Conservation (phyloP, 805 yeast genomes). For the Sugiyamaella lignohabitans region DNA sequence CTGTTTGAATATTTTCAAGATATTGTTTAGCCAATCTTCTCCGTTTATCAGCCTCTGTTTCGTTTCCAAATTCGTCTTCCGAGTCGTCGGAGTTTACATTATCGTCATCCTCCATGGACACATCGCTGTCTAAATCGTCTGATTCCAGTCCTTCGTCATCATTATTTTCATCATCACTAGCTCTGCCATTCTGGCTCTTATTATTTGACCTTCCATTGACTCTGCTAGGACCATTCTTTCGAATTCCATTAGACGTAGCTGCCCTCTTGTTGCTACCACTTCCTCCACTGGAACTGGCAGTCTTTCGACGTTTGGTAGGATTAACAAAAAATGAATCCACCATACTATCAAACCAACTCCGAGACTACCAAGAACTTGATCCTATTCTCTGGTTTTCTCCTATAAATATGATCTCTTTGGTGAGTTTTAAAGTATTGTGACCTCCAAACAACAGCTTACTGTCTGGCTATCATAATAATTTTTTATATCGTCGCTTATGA, state of each 20-base stretch:
- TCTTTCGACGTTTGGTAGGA: slow-evolving; percentile 24
- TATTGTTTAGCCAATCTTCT: slow-evolving; percentile 92
- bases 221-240: slow-evolving; percentile 1
- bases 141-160: slow-evolving; percentile 15
- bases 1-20: slow-evolving; percentile 65
- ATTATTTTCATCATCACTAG: slow-evolving; percentile 23
- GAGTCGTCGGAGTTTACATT: slow-evolving; percentile 20
- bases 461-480: too few species aligned
- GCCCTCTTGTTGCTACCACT: not conserved
- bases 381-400: too few species aligned
- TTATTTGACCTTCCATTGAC: not conserved
- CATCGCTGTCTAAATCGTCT: slow-evolving; percentile 6
- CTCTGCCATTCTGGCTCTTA: slow-evolving; percentile 3
- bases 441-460: too few species aligned
- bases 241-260: too few species aligned
- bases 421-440: too few species aligned
- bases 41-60: slow-evolving; percentile 80
- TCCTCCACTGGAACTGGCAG: not conserved
- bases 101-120: slow-evolving; percentile 14
- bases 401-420: too few species aligned
- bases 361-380: not conserved
- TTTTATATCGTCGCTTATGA: too few species aligned
- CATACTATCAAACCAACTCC: slow-evolving; percentile 10
- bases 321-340: slow-evolving; percentile 28
- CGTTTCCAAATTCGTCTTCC: slow-evolving; percentile 17